Conservation (phyloP, 192 early-diverging fungal genomes). For the Linnemannia hyalina region DNA sequence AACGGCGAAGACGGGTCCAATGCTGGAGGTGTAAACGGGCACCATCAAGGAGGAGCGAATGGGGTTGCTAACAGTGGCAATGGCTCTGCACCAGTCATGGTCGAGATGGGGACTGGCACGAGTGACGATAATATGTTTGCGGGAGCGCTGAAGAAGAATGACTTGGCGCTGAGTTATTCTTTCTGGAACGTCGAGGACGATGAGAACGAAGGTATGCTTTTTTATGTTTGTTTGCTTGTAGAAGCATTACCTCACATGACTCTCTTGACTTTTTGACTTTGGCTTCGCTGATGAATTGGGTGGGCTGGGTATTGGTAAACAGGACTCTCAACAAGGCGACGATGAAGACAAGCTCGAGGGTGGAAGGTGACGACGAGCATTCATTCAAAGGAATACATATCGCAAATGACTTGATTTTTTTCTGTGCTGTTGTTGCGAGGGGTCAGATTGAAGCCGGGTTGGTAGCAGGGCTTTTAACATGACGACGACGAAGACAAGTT, state of each 20-base stretch:
- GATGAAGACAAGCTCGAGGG: no score
- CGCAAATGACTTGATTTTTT: no score
- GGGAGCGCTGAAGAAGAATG: slow-evolving; percentile 67
- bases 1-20: slow-evolving; percentile 38
- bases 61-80: slow-evolving; percentile 56
- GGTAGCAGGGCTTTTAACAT: no score
- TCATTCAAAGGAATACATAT: no score
- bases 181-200: slow-evolving; percentile 91
- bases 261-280: background rate
- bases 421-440: no score
- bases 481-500: no score
- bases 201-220: slow-evolving; percentile 77
- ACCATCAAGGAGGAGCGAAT: slow-evolving; percentile 24
- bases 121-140: slow-evolving; percentile 52
- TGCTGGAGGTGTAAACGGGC: slow-evolving; percentile 23
- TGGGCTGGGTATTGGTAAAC: slow-evolving; percentile 19
- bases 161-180: slow-evolving; percentile 87
- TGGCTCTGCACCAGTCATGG: slow-evolving; percentile 57
- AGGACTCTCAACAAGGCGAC: background rate
- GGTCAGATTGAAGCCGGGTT: no score
- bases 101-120: slow-evolving; percentile 59
- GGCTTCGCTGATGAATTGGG: background rate
- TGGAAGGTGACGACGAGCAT: no score
- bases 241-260: slow-evolving; percentile 3
- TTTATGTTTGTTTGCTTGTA: background rate